A percentile compares a stretch with the other conserved stretches of the same genome.
These are phyloP conservation scores for Vigna hirtella DNA, from an alignment of 306 rosid species.

Conservation along the genomic window DNA sequence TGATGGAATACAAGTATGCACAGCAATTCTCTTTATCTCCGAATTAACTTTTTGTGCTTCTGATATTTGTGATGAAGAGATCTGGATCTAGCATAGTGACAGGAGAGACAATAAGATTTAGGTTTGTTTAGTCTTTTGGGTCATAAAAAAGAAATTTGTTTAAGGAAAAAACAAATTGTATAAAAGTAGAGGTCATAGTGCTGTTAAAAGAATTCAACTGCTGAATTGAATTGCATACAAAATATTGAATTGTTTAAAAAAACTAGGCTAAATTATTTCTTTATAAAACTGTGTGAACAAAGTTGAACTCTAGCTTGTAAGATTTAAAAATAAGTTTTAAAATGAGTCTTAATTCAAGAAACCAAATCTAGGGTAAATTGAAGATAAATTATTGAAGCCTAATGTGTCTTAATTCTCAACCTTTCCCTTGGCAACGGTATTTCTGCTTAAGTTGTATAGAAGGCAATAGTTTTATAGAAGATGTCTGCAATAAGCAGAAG, in stretches of 20 bases:
- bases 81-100: constrained; percentile 20
- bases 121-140: not conserved
- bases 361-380: not conserved
- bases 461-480: not conserved
- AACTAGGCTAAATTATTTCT: too few species aligned
- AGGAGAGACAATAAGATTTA: constrained; percentile 5
- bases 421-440: constrained; percentile 1
- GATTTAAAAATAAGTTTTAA: too few species aligned
- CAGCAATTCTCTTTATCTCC: constrained; percentile 24
- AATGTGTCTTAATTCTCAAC: constrained; percentile 17
- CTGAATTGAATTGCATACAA: too few species aligned
- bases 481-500: constrained; percentile 1
- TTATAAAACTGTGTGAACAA: too few species aligned
- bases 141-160: not conserved
- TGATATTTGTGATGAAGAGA: constrained; percentile 40
- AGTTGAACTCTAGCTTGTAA: too few species aligned
- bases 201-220: too few species aligned
- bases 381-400: constrained; percentile 4
- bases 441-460: not conserved
- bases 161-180: not conserved
- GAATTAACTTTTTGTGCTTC: constrained; percentile 34
- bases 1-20: constrained; percentile 90
- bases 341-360: not conserved
- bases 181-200: not conserved
- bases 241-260: too few species aligned